phyloP scores from a whole-genome alignment of 495 filamentous ascomycete genomes.

The Aspergillus haitiensis region DNA sequence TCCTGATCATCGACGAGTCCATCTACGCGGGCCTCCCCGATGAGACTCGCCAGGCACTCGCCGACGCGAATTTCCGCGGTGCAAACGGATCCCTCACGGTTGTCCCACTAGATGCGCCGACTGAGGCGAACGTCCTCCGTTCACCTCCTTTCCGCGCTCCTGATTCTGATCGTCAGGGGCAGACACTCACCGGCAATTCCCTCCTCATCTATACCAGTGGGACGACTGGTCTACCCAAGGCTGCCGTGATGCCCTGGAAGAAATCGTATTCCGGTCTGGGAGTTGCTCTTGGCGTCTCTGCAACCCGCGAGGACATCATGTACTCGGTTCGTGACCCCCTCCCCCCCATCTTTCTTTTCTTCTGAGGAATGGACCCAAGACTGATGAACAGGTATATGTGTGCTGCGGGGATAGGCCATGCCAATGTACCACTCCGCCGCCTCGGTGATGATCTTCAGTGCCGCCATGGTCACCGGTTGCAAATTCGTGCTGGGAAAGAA shows the following conservation, averaged over 20 bases:
- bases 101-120: not conserved
- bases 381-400: too few relatives aligned
- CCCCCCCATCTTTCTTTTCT: not conserved
- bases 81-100: not conserved
- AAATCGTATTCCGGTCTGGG: not conserved
- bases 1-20: not conserved
- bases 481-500: conserved; percentile 6
- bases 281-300: not conserved
- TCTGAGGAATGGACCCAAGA: not conserved
- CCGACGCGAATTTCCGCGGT: not conserved
- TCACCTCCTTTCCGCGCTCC: not conserved
- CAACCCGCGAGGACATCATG: not conserved
- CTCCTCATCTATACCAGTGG: conserved; percentile 10
- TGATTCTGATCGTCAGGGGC: not conserved
- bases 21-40: not conserved
- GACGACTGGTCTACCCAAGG: conserved; percentile 9
- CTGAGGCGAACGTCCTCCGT: not conserved
- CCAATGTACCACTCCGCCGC: conserved; percentile 3
- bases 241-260: conserved; percentile 2
- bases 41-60: not conserved
- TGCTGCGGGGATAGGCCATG: not conserved
- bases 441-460: conserved; percentile 3
- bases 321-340: not conserved
- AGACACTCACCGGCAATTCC: not conserved
- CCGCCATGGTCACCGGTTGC: not conserved